Evolutionary conservation across 2,329 filamentous ascomycete genomes (phyloP).

Genomic region (Aspergillus fumigatiaffinis): DNA sequence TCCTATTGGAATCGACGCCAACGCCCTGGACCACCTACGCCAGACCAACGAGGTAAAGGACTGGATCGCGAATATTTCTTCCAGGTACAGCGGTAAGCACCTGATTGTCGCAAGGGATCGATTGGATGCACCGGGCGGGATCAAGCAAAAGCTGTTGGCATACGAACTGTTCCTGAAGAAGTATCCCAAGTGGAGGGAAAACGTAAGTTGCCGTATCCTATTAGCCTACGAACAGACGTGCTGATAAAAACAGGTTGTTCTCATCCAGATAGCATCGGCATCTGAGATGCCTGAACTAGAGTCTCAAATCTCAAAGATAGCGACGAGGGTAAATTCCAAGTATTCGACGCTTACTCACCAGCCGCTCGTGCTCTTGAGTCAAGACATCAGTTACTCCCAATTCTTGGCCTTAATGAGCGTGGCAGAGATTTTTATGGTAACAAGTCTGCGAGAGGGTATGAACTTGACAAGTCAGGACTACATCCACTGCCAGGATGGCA

Average conservation of each 20-base stretch:
- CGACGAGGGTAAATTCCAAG: constrained; percentile 83
- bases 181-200: constrained; percentile 81
- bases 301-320: constrained; percentile 83
- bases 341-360: constrained; percentile 88
- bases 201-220: constrained; percentile 34
- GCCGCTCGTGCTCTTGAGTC: constrained; percentile 84
- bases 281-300: constrained; percentile 82
- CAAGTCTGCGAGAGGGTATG: constrained; percentile 92
- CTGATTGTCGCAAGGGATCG: constrained; percentile 92
- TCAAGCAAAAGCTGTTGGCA: constrained; percentile 85
- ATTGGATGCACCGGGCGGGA: constrained; percentile 84
- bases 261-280: constrained; percentile 87
- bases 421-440: constrained; percentile 87
- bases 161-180: constrained; percentile 90
- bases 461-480: constrained; percentile 93
- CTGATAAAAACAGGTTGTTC: constrained; percentile 57
- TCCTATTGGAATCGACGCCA: constrained; percentile 83
- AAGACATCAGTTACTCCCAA: constrained; percentile 87
- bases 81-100: constrained; percentile 79
- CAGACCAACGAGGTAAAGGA: constrained; percentile 66
- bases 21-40: constrained; percentile 65
- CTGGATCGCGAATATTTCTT: constrained; percentile 73
- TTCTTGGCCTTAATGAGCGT: constrained; percentile 87
- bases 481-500: constrained; percentile 84
- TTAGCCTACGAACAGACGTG: neutral